Base-by-base conservation (phyloP, 345 rosid genomes). In the Bruguiera gymnorhiza region DNA sequence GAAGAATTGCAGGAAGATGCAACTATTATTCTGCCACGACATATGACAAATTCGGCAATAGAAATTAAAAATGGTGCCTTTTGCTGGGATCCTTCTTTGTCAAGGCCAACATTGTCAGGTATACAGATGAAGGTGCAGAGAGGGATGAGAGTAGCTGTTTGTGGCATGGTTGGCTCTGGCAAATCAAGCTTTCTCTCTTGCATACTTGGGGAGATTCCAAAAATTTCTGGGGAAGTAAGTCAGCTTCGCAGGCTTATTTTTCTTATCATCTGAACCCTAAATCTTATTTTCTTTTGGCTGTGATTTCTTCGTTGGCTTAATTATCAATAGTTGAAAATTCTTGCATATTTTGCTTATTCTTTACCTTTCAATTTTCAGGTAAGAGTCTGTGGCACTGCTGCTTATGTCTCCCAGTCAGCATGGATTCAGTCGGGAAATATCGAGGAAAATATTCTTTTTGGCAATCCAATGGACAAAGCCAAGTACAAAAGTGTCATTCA, bases 391-490 rank as follows among this genome's bases (percentile, higher is more conserved):
- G 98, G 99, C 74, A 78, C 89, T 75, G 86, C 97, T 76, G 99
- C 98, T 73, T 96, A 96, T 84, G 99, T 96, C 68, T 86, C 96
- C 62, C 98, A 96, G 75, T 96, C 99, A 63, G 97, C 99, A 73
- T 96, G 99, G 99, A 96, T 96, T 83, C 99, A 90, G 75, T 90
- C 99, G 68, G 98, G 99, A 82, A 96, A 92, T 83, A 90, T 96
- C 67, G 97, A 96, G 84, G 97, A 96, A 83, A 96, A 96, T 83
- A 86, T 96, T 84, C 96, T 96, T 63, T 96, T 96, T 74, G 99
- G 99, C 65, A 85, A 96, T 61, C 96, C 96, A 29, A 85, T 90
- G 98, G 97, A 92, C 77, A 96, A 90, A 83, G 79, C 89, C 20
- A 92, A 83, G 77, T 96, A 92, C 84, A 92, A 96, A 84, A 86